Conservation (phyloP, 2,329 filamentous ascomycete species). For the Fusarium sp. region DNA sequence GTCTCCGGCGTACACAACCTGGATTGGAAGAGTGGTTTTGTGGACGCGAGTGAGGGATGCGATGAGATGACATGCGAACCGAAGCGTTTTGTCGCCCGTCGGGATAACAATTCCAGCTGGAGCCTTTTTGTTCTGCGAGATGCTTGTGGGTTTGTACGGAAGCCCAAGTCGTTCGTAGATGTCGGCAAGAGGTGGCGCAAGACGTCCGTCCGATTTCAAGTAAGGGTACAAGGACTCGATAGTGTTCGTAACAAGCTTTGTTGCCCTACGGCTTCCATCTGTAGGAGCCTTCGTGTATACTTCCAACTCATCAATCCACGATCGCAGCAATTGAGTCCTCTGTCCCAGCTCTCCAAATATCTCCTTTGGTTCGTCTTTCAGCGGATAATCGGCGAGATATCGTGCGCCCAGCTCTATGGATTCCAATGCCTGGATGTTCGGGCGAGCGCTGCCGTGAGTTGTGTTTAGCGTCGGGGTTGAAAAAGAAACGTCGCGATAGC, state of each 20-base stretch:
- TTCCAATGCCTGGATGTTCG: constrained; percentile 2
- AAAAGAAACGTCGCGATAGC: constrained; percentile 9
- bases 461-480: neutral
- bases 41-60: constrained; percentile 50
- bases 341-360: constrained; percentile 53
- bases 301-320: constrained; percentile 39
- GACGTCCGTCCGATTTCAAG: constrained; percentile 22
- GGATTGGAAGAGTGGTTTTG: constrained; percentile 52
- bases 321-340: constrained; percentile 39
- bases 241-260: constrained; percentile 10
- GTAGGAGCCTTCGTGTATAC: neutral
- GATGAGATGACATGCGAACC: constrained; percentile 55
- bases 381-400: constrained; percentile 49
- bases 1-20: constrained; percentile 56
- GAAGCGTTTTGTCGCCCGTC: constrained; percentile 50
- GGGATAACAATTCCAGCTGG: constrained; percentile 55
- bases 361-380: constrained; percentile 49
- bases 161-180: constrained; percentile 33
- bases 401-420: constrained; percentile 29
- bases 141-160: constrained; percentile 6
- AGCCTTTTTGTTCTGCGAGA: constrained; percentile 16
- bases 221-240: constrained; percentile 46
- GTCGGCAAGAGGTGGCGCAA: constrained; percentile 30
- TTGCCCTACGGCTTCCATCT: constrained; percentile 3
- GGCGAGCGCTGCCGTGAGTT: neutral